Percentiles rank a stretch among this genome's conserved stretches.
phyloP scores from a whole-genome alignment of 75 land plant genomes.

The Cupressus sempervirens region DNA sequence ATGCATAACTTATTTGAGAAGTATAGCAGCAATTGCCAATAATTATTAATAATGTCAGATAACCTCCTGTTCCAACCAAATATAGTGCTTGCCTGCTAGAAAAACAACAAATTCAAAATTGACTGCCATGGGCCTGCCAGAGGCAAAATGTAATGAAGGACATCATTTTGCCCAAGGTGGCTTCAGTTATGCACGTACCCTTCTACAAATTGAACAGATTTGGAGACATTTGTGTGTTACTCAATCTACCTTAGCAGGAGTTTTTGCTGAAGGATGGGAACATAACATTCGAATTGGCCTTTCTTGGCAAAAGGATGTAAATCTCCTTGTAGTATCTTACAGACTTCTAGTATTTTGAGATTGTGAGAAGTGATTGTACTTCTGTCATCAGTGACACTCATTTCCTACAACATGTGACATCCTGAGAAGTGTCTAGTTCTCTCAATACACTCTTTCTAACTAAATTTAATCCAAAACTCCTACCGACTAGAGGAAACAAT shows the following conservation, averaged over 20 bases:
- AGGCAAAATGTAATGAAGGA: neutral
- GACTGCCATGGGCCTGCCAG: neutral
- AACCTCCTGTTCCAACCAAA: neutral
- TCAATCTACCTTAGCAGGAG: neutral
- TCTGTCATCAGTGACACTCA: neutral
- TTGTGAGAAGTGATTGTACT: neutral
- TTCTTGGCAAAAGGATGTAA: neutral
- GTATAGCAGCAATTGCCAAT: neutral
- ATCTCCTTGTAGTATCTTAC: neutral
- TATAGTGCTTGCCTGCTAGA: neutral
- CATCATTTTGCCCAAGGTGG: neutral
- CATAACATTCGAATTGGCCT: neutral
- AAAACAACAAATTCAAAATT: neutral
- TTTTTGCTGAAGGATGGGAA: neutral
- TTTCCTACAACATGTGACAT: neutral
- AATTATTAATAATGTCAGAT: neutral
- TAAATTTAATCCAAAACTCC: neutral
- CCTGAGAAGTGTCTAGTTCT: neutral
- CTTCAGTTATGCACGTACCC: neutral
- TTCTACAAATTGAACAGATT: neutral
- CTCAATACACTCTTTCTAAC: neutral
- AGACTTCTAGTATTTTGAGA: neutral
- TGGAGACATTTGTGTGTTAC: neutral
- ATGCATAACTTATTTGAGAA: neutral
- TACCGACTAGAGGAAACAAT: neutral